Evolutionary conservation across 805 yeast genomes (phyloP), one percentile per base, ranked within the genome.

Genomic region (Pichia thaimueangensis): DNA sequence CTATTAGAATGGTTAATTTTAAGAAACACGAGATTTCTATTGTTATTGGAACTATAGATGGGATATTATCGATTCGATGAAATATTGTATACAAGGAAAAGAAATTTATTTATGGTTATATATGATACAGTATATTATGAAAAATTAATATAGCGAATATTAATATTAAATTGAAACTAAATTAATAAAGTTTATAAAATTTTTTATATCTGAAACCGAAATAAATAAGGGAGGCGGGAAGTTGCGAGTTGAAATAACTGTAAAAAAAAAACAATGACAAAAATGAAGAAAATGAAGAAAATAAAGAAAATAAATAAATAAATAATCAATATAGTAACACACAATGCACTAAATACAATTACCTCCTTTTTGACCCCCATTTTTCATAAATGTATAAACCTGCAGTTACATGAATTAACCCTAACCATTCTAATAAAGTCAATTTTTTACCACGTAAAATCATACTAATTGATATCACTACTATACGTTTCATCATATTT

Each of bases 401-500:
- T 17, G 68, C 36, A 3, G 69, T 72, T 30, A 81, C 76, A 33
- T 76, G 60, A 2, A 63, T 29, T 13, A 82, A 53, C 0, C 87
- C 87, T 12, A 67, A 25, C 4, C 62, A 37, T 54, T 81, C 86
- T 17, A 62, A 55, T 1, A 62, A 39, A 2, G 76, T 64, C n/a
- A 79, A 60, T 15, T 55, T 51, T 19, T 70, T 72, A 21, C 81
- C 81, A 29, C 70, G 73, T 69, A 73, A 74, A 31, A 82, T 45
- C 66, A 89, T 84, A 53, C 95, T 85, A 1, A 82, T 81, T 2
- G 82, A 72, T 33, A 88, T 87, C 24, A 88, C 76, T 1, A 86
- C 83, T n/a, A 88, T 83, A 54, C 95, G 77, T 64, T 88, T 88
- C 76, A 88, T 74, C 75, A 88, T 74, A 33, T 86, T 79, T 3